Evolutionary conservation across 2,329 filamentous ascomycete species (phyloP).

Genomic region (Aspergillus caelatus): DNA sequence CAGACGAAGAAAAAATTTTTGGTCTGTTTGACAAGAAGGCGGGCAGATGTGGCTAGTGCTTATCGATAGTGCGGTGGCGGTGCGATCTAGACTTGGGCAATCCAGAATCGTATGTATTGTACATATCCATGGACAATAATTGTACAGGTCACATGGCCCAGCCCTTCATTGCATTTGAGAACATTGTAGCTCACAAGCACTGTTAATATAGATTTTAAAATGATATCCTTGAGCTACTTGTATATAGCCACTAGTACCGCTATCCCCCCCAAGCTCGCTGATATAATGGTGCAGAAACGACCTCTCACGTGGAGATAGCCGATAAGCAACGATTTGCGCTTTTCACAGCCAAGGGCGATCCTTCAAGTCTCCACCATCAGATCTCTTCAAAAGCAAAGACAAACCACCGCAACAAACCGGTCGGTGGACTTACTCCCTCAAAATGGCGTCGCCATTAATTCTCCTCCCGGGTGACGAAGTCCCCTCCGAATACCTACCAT

Average conservation of each 20-base stretch:
- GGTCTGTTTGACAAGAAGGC: conserved; percentile 32
- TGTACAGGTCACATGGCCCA: no score
- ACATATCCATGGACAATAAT: no score
- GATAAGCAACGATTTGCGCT: conserved; percentile 17
- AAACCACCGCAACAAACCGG: not conserved
- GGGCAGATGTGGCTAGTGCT: conserved; percentile 35
- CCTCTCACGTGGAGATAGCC: conserved; percentile 33
- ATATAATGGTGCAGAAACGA: conserved; percentile 5
- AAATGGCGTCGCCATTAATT: conserved; percentile 63
- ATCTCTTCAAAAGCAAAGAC: not conserved
- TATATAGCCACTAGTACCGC: not conserved
- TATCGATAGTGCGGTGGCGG: conserved; percentile 41
- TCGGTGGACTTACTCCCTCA: not conserved
- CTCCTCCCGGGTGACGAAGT: conserved; percentile 83
- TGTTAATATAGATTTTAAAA: not conserved
- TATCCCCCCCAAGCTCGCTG: no score
- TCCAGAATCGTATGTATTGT: no score
- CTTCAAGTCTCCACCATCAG: not conserved
- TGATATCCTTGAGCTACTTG: not conserved
- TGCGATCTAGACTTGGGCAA: conserved; percentile 11
- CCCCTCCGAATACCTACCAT: conserved; percentile 67
- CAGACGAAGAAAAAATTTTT: conserved; percentile 34
- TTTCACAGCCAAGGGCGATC: conserved; percentile 6
- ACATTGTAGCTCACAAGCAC: not conserved
- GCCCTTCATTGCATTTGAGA: not conserved